Evolutionary conservation across 2,329 filamentous ascomycete species (phyloP).

Genomic region (Penicillium sp.): DNA sequence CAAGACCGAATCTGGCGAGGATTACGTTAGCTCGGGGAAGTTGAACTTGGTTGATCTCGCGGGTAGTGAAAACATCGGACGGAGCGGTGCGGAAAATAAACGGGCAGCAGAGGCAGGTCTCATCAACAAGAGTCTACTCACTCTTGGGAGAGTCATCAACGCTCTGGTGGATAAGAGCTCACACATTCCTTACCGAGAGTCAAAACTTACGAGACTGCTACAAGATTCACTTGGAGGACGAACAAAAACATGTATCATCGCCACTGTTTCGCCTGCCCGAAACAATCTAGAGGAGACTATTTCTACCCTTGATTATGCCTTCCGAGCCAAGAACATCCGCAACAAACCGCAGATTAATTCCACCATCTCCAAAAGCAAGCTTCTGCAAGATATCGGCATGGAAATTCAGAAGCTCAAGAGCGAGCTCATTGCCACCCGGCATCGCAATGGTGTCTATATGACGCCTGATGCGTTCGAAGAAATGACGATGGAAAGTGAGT

Average conservation of each 20-base stretch:
- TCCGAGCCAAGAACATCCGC: slow-evolving; percentile 95
- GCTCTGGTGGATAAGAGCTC: slow-evolving; percentile 84
- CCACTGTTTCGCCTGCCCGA: slow-evolving; percentile 89
- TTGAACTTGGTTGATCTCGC: slow-evolving; percentile 95
- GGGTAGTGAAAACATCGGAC: slow-evolving; percentile 95
- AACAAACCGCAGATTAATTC: slow-evolving; percentile 97
- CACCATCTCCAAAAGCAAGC: slow-evolving; percentile 85
- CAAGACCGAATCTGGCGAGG: slow-evolving; percentile 76
- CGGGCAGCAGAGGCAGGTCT: slow-evolving; percentile 90
- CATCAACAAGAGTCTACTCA: slow-evolving; percentile 97
- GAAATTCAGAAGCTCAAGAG: slow-evolving; percentile 95
- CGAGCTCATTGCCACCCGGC: slow-evolving; percentile 86
- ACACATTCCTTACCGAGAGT: slow-evolving; percentile 91
- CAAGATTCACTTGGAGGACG: slow-evolving; percentile 95
- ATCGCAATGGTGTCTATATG: slow-evolving; percentile 92
- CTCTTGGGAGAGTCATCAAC: slow-evolving; percentile 94
- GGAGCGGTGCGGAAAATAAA: slow-evolving; percentile 97
- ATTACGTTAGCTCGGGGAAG: slow-evolving; percentile 87
- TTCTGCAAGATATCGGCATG: slow-evolving; percentile 81
- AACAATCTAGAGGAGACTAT: slow-evolving; percentile 97
- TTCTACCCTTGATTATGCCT: slow-evolving; percentile 95
- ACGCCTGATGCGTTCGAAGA: slow-evolving; percentile 87
- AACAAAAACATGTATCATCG: slow-evolving; percentile 98
- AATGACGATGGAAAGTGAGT: slow-evolving; percentile 88
- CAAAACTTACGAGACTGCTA: slow-evolving; percentile 87